Evolutionary conservation across 2,329 filamentous ascomycete genomes (phyloP).

Genomic region (Cyclaneusma minus): DNA sequence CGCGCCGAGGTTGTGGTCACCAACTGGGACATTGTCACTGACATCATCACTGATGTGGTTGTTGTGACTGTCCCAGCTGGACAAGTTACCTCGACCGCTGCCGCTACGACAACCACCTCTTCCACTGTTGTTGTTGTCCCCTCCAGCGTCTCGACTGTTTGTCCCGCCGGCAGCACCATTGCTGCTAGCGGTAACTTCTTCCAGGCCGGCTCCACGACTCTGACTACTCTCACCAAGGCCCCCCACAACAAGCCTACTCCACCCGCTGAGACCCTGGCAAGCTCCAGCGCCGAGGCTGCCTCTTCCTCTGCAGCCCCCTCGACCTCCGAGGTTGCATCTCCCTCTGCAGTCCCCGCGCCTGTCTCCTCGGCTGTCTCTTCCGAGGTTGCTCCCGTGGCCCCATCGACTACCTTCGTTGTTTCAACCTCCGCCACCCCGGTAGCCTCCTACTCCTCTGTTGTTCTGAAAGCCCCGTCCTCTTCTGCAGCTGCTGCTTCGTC

Average conservation of each 20-base stretch:
- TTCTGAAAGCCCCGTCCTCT: background rate
- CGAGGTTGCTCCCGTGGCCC: background rate
- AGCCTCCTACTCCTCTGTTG: background rate
- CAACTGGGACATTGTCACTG: conserved; percentile 10
- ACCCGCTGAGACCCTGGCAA: conserved; percentile 1
- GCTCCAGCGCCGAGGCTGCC: conserved; percentile 1
- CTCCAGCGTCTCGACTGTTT: conserved; percentile 2
- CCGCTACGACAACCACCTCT: conserved; percentile 4
- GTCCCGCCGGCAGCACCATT: conserved; percentile 2
- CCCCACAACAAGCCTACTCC: background rate
- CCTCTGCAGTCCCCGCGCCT: background rate
- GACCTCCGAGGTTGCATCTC: background rate
- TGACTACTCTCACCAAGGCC: background rate
- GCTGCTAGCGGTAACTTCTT: background rate
- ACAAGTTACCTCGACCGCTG: conserved; percentile 7
- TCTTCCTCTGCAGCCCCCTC: conserved; percentile 2
- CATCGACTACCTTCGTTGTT: no score
- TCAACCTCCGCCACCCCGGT: background rate
- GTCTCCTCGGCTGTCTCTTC: background rate
- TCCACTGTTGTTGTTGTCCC: conserved; percentile 3
- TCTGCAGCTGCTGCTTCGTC: no score
- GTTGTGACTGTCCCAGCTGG: conserved; percentile 2
- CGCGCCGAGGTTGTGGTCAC: no score
- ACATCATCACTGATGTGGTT: conserved; percentile 6
- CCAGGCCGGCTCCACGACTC: conserved; percentile 1